These are phyloP conservation scores for Comarum palustre DNA, from an alignment of 306 rosid genomes.

Conservation along the genomic window DNA sequence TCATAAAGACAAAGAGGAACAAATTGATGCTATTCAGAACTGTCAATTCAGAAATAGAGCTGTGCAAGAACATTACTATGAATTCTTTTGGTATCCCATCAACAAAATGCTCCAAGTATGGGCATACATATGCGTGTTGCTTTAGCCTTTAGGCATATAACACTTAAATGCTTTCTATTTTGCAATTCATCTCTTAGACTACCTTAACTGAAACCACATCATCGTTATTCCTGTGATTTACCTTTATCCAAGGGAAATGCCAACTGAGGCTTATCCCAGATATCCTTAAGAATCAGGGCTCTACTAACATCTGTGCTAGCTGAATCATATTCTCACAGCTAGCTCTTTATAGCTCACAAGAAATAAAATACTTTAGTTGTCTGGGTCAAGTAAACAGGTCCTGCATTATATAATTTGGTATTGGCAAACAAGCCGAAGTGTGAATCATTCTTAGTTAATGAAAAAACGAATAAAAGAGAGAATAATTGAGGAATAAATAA, in stretches of 20 bases:
- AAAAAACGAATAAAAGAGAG: neutral
- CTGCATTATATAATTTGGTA: neutral
- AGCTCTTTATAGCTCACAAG: neutral
- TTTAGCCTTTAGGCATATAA: neutral
- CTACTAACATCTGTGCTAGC: neutral
- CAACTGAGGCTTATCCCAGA: neutral
- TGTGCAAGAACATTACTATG: neutral
- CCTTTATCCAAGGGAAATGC: neutral
- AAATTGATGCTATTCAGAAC: neutral
- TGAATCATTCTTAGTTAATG: neutral
- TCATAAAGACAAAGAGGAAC: too few relatives aligned
- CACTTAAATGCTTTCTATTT: neutral
- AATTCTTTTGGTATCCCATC: neutral
- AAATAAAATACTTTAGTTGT: neutral
- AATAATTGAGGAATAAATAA: neutral
- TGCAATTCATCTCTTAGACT: neutral
- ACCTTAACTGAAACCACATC: neutral
- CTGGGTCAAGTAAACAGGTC: neutral
- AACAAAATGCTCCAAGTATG: neutral
- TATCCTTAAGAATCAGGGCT: neutral
- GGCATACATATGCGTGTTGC: neutral
- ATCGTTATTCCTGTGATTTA: neutral
- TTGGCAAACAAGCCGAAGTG: constrained; percentile 10
- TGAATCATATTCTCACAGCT: constrained; percentile 16
- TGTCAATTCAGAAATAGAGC: neutral